phyloP scores from a whole-genome alignment of 805 yeast genomes.

The Wickerhamomyces bovis region DNA sequence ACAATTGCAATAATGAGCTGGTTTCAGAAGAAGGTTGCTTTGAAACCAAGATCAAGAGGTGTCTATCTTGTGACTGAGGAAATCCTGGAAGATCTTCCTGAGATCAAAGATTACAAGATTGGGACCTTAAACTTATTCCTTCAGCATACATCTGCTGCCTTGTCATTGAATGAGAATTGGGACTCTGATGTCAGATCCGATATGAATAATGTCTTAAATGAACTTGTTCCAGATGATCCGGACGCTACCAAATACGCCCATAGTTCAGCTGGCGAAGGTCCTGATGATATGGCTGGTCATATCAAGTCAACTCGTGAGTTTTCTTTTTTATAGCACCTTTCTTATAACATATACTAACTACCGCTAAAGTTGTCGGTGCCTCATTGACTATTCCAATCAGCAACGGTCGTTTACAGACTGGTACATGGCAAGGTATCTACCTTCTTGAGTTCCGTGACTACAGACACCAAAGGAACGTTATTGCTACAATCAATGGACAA shows the following conservation, averaged over 20 bases:
- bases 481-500: slow-evolving; percentile 71
- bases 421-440: slow-evolving; percentile 87
- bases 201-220: slow-evolving; percentile 56
- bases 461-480: slow-evolving; percentile 56
- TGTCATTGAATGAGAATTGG: slow-evolving; percentile 73
- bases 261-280: slow-evolving; percentile 56
- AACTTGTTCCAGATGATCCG: slow-evolving; percentile 59
- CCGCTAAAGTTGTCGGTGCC: slow-evolving; percentile 45
- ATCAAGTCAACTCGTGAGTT: slow-evolving; percentile 45
- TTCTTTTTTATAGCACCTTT: background rate
- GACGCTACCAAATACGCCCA: slow-evolving; percentile 21
- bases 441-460: slow-evolving; percentile 65
- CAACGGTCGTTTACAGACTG: slow-evolving; percentile 61
- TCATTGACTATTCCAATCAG: slow-evolving; percentile 61
- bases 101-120: slow-evolving; percentile 49
- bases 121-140: slow-evolving; percentile 64
- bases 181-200: slow-evolving; percentile 74
- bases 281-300: slow-evolving; percentile 85
- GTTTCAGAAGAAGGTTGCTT: slow-evolving; percentile 52
- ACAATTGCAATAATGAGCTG: slow-evolving; percentile 32
- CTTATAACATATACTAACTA: background rate
- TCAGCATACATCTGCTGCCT: slow-evolving; percentile 76
- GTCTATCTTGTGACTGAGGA: slow-evolving; percentile 70
- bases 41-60: slow-evolving; percentile 57
- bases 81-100: slow-evolving; percentile 48